phyloP scores from a whole-genome alignment of 345 rosid genomes.

The Gossypium rotundifolium region DNA sequence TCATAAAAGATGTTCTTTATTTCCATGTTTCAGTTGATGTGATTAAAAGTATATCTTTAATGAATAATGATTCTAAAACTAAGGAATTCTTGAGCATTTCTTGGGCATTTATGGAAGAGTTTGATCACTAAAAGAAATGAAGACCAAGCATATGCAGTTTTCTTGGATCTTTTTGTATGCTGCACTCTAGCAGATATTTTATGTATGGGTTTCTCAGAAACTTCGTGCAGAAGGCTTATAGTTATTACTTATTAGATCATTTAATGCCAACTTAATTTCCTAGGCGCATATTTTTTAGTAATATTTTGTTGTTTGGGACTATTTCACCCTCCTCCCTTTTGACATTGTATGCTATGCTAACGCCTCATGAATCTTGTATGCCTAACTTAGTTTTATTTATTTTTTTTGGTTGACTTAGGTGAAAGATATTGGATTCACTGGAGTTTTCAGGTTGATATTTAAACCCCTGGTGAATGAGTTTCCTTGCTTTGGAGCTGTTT shows the following conservation, averaged over 20 bases:
- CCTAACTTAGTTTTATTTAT: not conserved
- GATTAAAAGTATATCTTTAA: not conserved
- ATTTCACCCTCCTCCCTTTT: not conserved
- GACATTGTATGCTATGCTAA: not conserved
- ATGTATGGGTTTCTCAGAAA: not conserved
- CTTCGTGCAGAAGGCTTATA: not conserved
- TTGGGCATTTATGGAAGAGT: not conserved
- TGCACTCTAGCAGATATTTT: not conserved
- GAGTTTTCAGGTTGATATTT: slow-evolving; percentile 96
- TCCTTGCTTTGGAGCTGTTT: slow-evolving; percentile 99
- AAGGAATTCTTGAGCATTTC: not conserved
- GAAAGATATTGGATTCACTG: slow-evolving; percentile 92
- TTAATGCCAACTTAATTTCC: not conserved
- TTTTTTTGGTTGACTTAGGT: slow-evolving; percentile 45
- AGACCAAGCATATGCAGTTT: not conserved
- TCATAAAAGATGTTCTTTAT: not conserved
- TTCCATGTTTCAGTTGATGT: not conserved
- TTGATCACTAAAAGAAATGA: not conserved
- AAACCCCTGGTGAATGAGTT: slow-evolving; percentile 88
- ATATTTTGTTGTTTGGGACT: not conserved
- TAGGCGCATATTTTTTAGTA: not conserved
- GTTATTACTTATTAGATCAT: not conserved
- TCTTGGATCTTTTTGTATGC: not conserved
- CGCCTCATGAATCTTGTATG: not conserved
- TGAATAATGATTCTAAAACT: not conserved